phyloP scores from a whole-genome alignment of 352 stramenopile genomes.

The Detonula confervacea region DNA sequence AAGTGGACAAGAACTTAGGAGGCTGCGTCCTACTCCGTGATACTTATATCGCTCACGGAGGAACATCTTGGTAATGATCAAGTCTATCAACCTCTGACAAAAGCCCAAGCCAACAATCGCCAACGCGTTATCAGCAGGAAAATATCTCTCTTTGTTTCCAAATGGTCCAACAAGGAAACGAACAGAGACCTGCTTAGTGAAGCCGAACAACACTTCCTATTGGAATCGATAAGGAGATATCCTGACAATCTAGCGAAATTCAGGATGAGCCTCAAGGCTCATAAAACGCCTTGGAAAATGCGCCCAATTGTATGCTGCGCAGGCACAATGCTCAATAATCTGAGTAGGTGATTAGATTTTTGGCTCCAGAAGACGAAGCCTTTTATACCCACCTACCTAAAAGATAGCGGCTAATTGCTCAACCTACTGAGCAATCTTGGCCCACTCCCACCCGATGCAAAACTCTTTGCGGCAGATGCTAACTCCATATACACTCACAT shows the following conservation, averaged over 20 bases:
- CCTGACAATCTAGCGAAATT: slow-evolving; percentile 6
- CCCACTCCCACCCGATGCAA: slow-evolving; percentile 6
- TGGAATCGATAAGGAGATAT: background rate
- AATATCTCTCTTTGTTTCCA: too few relatives aligned
- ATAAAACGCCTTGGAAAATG: slow-evolving; percentile 19
- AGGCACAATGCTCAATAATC: background rate
- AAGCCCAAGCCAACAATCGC: background rate
- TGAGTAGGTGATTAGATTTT: background rate
- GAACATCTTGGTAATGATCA: slow-evolving; percentile 16
- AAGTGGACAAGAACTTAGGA: slow-evolving; percentile 26
- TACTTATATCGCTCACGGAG: background rate
- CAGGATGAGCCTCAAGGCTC: slow-evolving; percentile 12
- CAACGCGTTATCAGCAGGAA: background rate
- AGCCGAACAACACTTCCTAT: slow-evolving; percentile 2
- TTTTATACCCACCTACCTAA: slow-evolving; percentile 32
- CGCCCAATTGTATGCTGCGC: slow-evolving; percentile 12
- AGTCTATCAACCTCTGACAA: slow-evolving; percentile 13
- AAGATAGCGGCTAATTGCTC: slow-evolving; percentile 6
- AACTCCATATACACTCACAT: slow-evolving; percentile 43
- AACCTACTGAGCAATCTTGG: slow-evolving; percentile 5
- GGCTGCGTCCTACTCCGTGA: background rate
- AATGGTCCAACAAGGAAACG: background rate
- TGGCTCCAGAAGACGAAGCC: background rate
- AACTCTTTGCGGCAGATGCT: slow-evolving; percentile 37
- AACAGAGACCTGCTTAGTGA: background rate